Evolutionary conservation across 805 yeast species (phyloP), one percentile per base, ranked within the genome.

Genomic region (Myxozyma neotropica): DNA sequence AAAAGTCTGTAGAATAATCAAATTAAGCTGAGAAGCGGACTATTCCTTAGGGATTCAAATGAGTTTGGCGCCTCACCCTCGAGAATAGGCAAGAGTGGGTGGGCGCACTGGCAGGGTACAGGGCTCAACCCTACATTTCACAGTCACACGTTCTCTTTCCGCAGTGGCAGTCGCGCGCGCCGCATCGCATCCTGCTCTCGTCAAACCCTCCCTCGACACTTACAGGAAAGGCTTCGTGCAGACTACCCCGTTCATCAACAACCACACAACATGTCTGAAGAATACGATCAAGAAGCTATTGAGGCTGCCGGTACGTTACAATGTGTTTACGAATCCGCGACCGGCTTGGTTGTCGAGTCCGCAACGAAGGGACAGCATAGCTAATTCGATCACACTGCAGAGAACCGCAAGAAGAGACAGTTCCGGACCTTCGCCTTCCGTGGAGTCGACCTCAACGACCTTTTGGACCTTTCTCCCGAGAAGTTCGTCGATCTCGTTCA

Each of bases 341-440:
- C n/a, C n/a, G n/a, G n/a, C n/a, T n/a, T n/a, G n/a, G n/a, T n/a
- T n/a, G n/a, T n/a, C n/a, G n/a, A n/a, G n/a, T n/a, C n/a, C n/a
- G n/a, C n/a, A n/a, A n/a, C n/a, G n/a, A n/a, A n/a, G n/a, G n/a
- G n/a, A n/a, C n/a, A n/a, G n/a, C n/a, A n/a, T n/a, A n/a, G n/a
- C n/a, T n/a, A n/a, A n/a, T n/a, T n/a, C n/a, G n/a, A n/a, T n/a
- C n/a, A n/a, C n/a, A 6, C 31, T 35, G 27, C 63, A 54, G 77
- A 75, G 70, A 70, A 70, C 71, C 68, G 72, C 63, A 69, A 70
- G 70, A 68, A 82, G 88, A 86, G 87, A 89, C 86, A 89, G 86
- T 90, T 92, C 88, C 91, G 87, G 86, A 83, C 96, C 83, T 92
- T 92, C 89, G 86, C 96, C 73, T 94, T 84, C 96, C 91, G 94